Base-by-base conservation (phyloP, 495 filamentous ascomycete genomes). In the Acidiella bohemica region DNA sequence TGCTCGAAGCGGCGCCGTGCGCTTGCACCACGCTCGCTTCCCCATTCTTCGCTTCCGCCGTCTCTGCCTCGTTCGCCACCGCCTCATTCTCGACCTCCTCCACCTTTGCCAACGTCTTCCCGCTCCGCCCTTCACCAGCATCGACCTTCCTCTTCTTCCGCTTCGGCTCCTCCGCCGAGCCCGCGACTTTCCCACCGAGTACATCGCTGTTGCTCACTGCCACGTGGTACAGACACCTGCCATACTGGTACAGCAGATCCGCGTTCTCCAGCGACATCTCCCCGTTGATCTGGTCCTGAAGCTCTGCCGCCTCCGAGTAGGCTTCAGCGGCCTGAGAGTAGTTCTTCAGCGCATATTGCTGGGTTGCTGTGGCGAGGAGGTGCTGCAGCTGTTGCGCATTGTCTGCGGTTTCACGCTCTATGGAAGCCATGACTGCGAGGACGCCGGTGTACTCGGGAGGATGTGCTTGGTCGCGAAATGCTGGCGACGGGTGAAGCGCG, bases 171-270 rank as follows among this genome's bases (percentile, higher is more conserved):
- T 45, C 46, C 37, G 66, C 69, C 11, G 65, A 32, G n/a, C n/a
- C n/a, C 6, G 78, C 72, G 0, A 87, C 77, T 53, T 80, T 82
- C 7, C 76, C 78, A 44, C 90, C 90, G 23, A 97, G 68, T 20
- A 97, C 88, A 58, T 95, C 88, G 54, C 84, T 93, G 55, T 90
- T 94, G 59, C 73, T 80, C 49, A 95, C 79, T 14, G 86, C 90
- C 41, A 94, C 81, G 54, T 88, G 81, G 67, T 90, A 94, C 12
- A 96, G 68, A 28, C 81, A 79, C 53, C 87, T 81, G 13, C 92
- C 90, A 62, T 99, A 99, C 38, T 80, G 71, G 58, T 85, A 99
- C 12, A 96, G 74, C 21, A 99, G 67, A 53, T 93, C 86, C 12
- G 87, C 88, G 49, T 99, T 96, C 23, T 81, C 75, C 4, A 82